Evolutionary conservation across 768 basidiomycete genomes (phyloP), one percentile per base, ranked within the genome.

Genomic region (Leucocoprinus leucothites): DNA sequence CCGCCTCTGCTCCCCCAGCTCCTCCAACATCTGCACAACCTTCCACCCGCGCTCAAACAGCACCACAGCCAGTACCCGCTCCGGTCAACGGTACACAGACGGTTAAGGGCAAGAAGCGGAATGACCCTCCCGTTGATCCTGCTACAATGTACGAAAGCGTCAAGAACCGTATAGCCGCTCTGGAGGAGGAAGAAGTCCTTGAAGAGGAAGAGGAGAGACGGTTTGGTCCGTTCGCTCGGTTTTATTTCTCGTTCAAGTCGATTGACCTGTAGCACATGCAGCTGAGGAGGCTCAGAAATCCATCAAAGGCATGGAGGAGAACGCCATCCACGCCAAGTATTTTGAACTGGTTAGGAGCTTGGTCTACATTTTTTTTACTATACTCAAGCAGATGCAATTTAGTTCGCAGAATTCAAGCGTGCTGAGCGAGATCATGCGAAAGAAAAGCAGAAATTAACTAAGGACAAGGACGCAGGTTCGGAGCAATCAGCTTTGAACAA

Each of bases 351-450:
- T 93, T 73, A 69, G 79, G 25, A 69, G 28, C 40, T 43, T 42
- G 35, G 51, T 58, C 58, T 53, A 59, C 64, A 56, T 24, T 44
- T 53, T 41, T 41, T 14, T 49, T 56, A 57, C 13, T 51, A 49
- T 42, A 54, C 60, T 58, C 58, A 63, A 44, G 51, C 46, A 24
- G 41, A 56, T 60, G 57, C 63, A 56, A 59, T 53, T 54, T 57
- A 94, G 91, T 94, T 93, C 69, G 89, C 91, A 63, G 91, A 94
- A 69, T 74, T 91, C 67, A 93, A 93, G 68, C 81, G 89, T 49
- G 70, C 90, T 65, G 92, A 94, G 70, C 82, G 92, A 60, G 91
- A 93, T 65, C 88, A 93, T 64, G 86, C 91, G 38, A 94, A 91
- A 72, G 92, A 94, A 76, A 93, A 90, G 69, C 91, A 94, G 74